These are phyloP conservation scores for Agaricus sinodeliciosus DNA, from an alignment of 768 basidiomycete species.

Conservation along the genomic window DNA sequence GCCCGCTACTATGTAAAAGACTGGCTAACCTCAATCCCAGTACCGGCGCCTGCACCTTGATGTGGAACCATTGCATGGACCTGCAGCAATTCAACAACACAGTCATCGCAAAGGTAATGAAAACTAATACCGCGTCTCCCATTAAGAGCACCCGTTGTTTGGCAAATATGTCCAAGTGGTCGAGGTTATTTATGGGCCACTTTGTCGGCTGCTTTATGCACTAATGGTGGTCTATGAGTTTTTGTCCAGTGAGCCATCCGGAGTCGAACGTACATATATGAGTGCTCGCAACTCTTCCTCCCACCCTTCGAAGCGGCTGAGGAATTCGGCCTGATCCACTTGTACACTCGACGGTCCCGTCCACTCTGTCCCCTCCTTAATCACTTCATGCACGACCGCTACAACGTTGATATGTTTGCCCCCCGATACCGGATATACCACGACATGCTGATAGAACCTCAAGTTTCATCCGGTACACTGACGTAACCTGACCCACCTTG, in stretches of 20 bases:
- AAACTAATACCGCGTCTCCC: conserved; percentile 18
- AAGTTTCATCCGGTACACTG: not conserved
- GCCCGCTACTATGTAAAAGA: not conserved
- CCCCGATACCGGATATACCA: conserved; percentile 41
- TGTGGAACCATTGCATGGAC: conserved; percentile 43
- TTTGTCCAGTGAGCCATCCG: not conserved
- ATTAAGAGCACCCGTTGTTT: conserved; percentile 16
- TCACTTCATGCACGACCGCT: conserved; percentile 23
- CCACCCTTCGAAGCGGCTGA: conserved; percentile 11
- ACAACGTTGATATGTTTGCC: conserved; percentile 44
- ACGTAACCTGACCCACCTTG: conserved; percentile 12
- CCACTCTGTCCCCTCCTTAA: conserved; percentile 12
- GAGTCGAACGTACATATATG: conserved; percentile 10
- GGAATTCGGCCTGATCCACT: conserved; percentile 11
- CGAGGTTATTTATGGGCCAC: conserved; percentile 18
- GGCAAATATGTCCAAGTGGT: conserved; percentile 14
- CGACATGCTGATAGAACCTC: conserved; percentile 27
- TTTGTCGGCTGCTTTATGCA: conserved; percentile 15
- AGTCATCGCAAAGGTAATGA: not conserved
- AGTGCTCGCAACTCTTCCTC: conserved; percentile 13
- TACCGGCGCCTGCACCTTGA: conserved; percentile 43
- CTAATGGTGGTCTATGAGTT: conserved; percentile 3
- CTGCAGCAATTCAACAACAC: conserved; percentile 9
- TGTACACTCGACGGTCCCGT: conserved; percentile 14
- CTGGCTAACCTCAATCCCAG: conserved; percentile 35